Conservation (phyloP, 2,329 filamentous ascomycete species). For the Rhinocladiella mackenziei region DNA sequence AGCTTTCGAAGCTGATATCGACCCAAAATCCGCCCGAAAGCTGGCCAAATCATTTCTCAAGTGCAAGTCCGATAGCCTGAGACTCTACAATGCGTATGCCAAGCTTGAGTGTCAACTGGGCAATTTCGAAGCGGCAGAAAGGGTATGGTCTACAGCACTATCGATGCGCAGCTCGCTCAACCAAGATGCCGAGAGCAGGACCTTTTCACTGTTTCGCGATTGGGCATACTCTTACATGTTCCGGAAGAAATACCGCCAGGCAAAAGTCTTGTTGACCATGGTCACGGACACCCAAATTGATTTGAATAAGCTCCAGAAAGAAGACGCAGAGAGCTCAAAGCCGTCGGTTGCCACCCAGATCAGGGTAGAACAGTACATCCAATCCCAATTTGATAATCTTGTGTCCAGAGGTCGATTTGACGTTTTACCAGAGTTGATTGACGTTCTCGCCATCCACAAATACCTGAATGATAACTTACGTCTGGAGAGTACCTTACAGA, state of each 20-base stretch:
- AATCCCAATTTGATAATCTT: slow-evolving; percentile 52
- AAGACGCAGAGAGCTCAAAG: slow-evolving; percentile 8
- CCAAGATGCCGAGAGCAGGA: slow-evolving; percentile 35
- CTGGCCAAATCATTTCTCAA: slow-evolving; percentile 71
- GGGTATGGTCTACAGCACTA: slow-evolving; percentile 66
- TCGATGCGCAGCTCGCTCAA: slow-evolving; percentile 49
- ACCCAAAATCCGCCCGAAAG: slow-evolving; percentile 59
- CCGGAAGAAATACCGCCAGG: slow-evolving; percentile 35
- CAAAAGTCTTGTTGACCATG: slow-evolving; percentile 39
- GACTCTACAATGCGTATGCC: slow-evolving; percentile 75
- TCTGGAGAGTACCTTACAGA: slow-evolving; percentile 37
- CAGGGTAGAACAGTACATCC: slow-evolving; percentile 48
- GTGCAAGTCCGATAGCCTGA: slow-evolving; percentile 57
- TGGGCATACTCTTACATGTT: slow-evolving; percentile 67
- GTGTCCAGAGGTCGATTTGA: slow-evolving; percentile 42
- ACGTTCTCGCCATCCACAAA: slow-evolving; percentile 61
- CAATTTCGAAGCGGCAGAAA: slow-evolving; percentile 56
- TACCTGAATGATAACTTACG: slow-evolving; percentile 55
- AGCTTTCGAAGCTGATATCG: slow-evolving; percentile 59
- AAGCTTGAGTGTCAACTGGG: slow-evolving; percentile 62
- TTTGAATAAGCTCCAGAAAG: slow-evolving; percentile 31
- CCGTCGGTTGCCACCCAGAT: slow-evolving; percentile 23
- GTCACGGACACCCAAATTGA: slow-evolving; percentile 38
- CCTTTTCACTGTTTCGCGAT: slow-evolving; percentile 53
- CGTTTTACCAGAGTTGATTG: slow-evolving; percentile 54